Evolutionary conservation across 208 protist genomes (phyloP).

Genomic region (Blechomonas ayalai): DNA sequence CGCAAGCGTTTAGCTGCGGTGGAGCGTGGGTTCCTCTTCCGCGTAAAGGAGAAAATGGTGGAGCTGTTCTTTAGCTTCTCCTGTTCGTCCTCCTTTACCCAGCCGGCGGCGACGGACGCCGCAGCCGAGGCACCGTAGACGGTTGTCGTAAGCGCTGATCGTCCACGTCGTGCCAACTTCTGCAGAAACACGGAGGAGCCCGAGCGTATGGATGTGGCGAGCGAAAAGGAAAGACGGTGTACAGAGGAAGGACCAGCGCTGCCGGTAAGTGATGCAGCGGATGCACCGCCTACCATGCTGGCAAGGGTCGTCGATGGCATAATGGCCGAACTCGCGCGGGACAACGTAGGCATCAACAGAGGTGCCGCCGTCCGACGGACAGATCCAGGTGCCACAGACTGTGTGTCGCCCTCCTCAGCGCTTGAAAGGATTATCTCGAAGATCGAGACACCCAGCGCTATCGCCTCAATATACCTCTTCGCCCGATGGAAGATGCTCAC

Average conservation of each 20-base stretch:
- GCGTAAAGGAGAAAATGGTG: constrained; percentile 76
- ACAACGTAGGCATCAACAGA: constrained; percentile 70
- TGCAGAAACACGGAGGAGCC: constrained; percentile 52
- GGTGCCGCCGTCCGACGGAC: constrained; percentile 19
- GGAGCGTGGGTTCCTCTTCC: constrained; percentile 8
- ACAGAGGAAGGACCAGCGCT: no score
- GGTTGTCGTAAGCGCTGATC: constrained; percentile 64
- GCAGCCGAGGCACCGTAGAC: constrained; percentile 79
- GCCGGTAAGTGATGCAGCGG: no score
- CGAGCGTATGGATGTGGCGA: constrained; percentile 75
- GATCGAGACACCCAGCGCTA: constrained; percentile 77
- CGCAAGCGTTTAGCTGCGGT: neutral
- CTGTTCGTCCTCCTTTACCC: constrained; percentile 40
- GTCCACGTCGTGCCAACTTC: constrained; percentile 54
- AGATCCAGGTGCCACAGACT: constrained; percentile 60
- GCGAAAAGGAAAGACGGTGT: constrained; percentile 36
- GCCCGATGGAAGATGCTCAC: constrained; percentile 55
- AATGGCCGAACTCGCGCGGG: constrained; percentile 80
- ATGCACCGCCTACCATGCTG: constrained; percentile 24
- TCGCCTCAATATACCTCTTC: constrained; percentile 63
- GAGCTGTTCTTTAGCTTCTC: constrained; percentile 47
- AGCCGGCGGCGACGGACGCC: constrained; percentile 59
- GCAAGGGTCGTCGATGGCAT: constrained; percentile 56
- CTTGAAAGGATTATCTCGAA: constrained; percentile 74
- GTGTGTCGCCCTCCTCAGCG: constrained; percentile 74